phyloP scores from a whole-genome alignment of 2,329 filamentous ascomycete species.

The Diaporthe citriasiana region DNA sequence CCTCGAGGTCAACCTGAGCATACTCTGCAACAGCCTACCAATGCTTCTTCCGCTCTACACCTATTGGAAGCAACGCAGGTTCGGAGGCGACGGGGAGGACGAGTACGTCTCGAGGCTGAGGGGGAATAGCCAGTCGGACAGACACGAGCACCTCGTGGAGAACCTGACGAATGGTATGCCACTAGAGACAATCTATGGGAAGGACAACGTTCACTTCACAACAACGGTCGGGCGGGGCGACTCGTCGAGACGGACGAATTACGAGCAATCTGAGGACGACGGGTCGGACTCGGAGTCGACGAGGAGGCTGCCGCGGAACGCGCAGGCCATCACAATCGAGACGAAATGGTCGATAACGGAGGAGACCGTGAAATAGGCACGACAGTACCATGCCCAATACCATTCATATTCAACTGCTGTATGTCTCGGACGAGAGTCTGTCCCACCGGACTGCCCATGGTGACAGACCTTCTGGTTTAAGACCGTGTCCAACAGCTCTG shows the following conservation, averaged over 20 bases:
- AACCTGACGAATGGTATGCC: slow-evolving; percentile 37
- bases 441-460: background rate
- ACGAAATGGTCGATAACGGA: slow-evolving; percentile 40
- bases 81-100: slow-evolving; percentile 33
- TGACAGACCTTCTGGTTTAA: background rate
- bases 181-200: slow-evolving; percentile 41
- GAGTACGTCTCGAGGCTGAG: slow-evolving; percentile 40
- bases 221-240: slow-evolving; percentile 35
- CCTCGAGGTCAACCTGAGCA: slow-evolving; percentile 36
- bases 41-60: slow-evolving; percentile 40
- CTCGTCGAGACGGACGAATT: background rate
- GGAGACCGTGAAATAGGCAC: slow-evolving; percentile 15
- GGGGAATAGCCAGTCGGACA: background rate
- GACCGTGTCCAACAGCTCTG: background rate
- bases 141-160: slow-evolving; percentile 32
- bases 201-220: slow-evolving; percentile 37
- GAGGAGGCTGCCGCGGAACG: slow-evolving; percentile 35
- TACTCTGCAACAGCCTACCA: slow-evolving; percentile 39
- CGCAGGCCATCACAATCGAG: slow-evolving; percentile 39
- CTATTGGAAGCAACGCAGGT: slow-evolving; percentile 38
- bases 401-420: background rate
- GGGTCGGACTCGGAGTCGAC: slow-evolving; percentile 35
- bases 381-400: background rate
- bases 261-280: slow-evolving; percentile 29
- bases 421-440: background rate